These are phyloP conservation scores for Penicillium lagena DNA, from an alignment of 495 filamentous ascomycete species.

Conservation along the genomic window DNA sequence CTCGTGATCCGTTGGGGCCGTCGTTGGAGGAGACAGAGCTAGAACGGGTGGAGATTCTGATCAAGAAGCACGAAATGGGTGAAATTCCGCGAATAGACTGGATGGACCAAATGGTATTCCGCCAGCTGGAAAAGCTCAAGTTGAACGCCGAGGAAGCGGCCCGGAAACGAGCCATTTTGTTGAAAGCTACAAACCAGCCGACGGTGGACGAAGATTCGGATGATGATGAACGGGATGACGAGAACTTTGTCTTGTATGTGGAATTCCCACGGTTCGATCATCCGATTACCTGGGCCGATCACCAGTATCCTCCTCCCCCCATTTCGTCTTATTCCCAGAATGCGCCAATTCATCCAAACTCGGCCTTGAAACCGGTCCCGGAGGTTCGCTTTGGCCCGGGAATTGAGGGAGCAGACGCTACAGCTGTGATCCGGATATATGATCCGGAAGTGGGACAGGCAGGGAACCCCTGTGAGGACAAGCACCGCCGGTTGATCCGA, in stretches of 20 bases:
- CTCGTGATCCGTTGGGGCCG: constrained; percentile 30
- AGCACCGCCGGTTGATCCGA: constrained; percentile 85
- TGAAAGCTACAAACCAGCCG: constrained; percentile 22
- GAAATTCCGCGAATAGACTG: constrained; percentile 89
- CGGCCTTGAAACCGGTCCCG: constrained; percentile 67
- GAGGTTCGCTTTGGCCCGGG: constrained; percentile 80
- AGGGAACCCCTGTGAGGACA: constrained; percentile 93
- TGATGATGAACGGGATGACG: constrained; percentile 41
- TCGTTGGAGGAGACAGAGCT: constrained; percentile 64
- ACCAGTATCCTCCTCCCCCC: constrained; percentile 81
- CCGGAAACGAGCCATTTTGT: constrained; percentile 26
- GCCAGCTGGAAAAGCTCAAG: constrained; percentile 72
- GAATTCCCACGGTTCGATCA: constrained; percentile 95
- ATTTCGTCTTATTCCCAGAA: constrained; percentile 64
- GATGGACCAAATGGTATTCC: constrained; percentile 91
- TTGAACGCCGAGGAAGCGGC: constrained; percentile 45
- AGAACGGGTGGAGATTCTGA: constrained; percentile 73
- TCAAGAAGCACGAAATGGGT: constrained; percentile 98
- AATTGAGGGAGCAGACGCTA: constrained; percentile 55
- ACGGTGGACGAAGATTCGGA: constrained; percentile 30
- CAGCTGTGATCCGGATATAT: constrained; percentile 71
- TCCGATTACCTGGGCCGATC: constrained; percentile 89
- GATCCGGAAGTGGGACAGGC: constrained; percentile 84
- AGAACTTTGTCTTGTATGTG: constrained; percentile 70
- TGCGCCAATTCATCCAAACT: constrained; percentile 55